Evolutionary conservation across 2,329 filamentous ascomycete species (phyloP).

Genomic region (Diaporthe longicolla): DNA sequence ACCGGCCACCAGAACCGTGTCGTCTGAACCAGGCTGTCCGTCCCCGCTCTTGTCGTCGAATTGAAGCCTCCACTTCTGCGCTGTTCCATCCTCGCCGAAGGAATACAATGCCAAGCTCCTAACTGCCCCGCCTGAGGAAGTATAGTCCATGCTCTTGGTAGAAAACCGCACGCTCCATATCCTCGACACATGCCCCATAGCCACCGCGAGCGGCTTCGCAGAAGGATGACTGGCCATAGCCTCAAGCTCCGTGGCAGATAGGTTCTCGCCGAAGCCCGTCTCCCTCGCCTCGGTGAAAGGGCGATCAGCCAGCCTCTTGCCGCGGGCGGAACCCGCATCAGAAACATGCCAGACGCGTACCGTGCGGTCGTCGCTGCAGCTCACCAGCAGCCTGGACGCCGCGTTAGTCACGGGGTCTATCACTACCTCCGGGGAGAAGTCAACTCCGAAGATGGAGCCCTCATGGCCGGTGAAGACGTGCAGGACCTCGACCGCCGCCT

Average conservation of each 20-base stretch:
- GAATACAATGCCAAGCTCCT: conserved; percentile 67
- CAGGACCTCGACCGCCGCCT: conserved; percentile 58
- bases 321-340: conserved; percentile 56
- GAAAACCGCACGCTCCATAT: conserved; percentile 88
- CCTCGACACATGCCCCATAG: conserved; percentile 88
- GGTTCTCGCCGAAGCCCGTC: conserved; percentile 73
- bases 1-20: conserved; percentile 43
- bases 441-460: conserved; percentile 92
- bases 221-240: conserved; percentile 45
- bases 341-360: conserved; percentile 90
- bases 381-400: conserved; percentile 78
- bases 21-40: conserved; percentile 23
- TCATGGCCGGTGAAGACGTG: conserved; percentile 79
- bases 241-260: conserved; percentile 47
- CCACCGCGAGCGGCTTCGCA: conserved; percentile 72
- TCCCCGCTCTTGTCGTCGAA: conserved; percentile 49
- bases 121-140: conserved; percentile 6
- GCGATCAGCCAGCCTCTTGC: conserved; percentile 46
- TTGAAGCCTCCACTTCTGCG: conserved; percentile 77
- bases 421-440: conserved; percentile 74
- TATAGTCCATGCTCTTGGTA: conserved; percentile 35
- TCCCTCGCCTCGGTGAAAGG: conserved; percentile 59
- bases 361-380: conserved; percentile 95
- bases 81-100: conserved; percentile 87
- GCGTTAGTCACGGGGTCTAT: conserved; percentile 51